phyloP scores from a whole-genome alignment of 495 filamentous ascomycete species.

The Aspergillus olivimuriae region DNA sequence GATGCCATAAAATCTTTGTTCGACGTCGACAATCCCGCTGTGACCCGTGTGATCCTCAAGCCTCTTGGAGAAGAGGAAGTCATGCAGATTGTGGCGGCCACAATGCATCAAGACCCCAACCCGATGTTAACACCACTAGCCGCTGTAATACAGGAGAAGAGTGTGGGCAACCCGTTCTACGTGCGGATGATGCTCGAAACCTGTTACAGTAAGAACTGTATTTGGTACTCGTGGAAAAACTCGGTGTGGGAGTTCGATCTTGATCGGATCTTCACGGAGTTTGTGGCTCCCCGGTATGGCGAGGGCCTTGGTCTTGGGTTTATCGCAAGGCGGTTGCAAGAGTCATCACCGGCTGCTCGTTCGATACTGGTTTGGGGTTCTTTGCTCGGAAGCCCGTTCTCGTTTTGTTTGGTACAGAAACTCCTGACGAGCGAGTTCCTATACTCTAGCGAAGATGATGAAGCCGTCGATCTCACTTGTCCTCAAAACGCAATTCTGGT shows the following conservation, averaged over 20 bases:
- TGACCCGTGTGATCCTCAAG: conserved; percentile 58
- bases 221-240: conserved; percentile 81
- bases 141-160: conserved; percentile 76
- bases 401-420: conserved; percentile 71
- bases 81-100: conserved; percentile 67
- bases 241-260: conserved; percentile 78
- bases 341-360: conserved; percentile 62
- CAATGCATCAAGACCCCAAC: conserved; percentile 49
- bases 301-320: conserved; percentile 75
- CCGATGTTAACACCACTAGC: conserved; percentile 39
- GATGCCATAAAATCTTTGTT: conserved; percentile 36
- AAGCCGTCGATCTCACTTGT: conserved; percentile 27
- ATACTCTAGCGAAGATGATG: conserved; percentile 37
- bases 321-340: conserved; percentile 66
- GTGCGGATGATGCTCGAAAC: conserved; percentile 86
- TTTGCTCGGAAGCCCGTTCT: conserved; percentile 70
- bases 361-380: conserved; percentile 85
- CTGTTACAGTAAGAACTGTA: conserved; percentile 75
- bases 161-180: conserved; percentile 78
- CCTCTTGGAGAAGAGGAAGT: conserved; percentile 71
- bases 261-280: conserved; percentile 74
- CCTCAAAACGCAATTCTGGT: conserved; percentile 26
- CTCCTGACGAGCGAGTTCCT: conserved; percentile 64
- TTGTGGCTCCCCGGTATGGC: conserved; percentile 67
- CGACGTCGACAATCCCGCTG: conserved; percentile 35